Evolutionary conservation across 768 basidiomycete species (phyloP), one percentile per base, ranked within the genome.

Genomic region (Termitomyces sp.): DNA sequence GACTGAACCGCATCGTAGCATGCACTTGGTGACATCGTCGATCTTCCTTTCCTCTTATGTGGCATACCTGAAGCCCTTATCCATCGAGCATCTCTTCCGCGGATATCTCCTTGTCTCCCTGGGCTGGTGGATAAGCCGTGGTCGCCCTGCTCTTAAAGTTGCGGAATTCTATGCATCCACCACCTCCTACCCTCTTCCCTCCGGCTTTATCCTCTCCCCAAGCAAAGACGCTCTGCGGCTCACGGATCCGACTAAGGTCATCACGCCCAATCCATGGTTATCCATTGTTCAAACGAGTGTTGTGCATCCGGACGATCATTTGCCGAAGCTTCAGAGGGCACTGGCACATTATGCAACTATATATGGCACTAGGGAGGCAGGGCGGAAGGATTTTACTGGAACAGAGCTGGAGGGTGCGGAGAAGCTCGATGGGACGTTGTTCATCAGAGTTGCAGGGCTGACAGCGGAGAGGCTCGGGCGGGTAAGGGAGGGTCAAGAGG

Each of bases 1-100:
- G 28, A 50, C 17, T 51, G 15, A n/a, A n/a, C n/a, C n/a, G 15
- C 4, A 30, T 9, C 47, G 21, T 7, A 88, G 86, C 9, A 82
- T 87, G 73, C 88, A 83, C 60, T 68, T 85, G 2, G 77, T 87
- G 44, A 90, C 86, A 0, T 86, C 85, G 2, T 77, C 81, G 0
- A 63, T 86, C 19, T 87, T 88, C 72, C 64, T 87, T 17, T 73
- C 80, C 0, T 77, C 84, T 1, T 57, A 82, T 48, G 59, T 77
- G 32, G 70, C 73, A 1, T 64, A 61, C 40, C 65, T 81, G 40
- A 66, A 71, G 6, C 74, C 73, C 0, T 50, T 66, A 1, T 81
- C 80, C 1, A 76, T 81, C 53, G 71, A 71, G 5, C 68, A 78
- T n/a, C 72, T 89, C 19, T 74, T 90, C 21, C 79, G 78, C 7